Conservation (phyloP, 768 basidiomycete genomes). For the Leccinellum rugosiceps region DNA sequence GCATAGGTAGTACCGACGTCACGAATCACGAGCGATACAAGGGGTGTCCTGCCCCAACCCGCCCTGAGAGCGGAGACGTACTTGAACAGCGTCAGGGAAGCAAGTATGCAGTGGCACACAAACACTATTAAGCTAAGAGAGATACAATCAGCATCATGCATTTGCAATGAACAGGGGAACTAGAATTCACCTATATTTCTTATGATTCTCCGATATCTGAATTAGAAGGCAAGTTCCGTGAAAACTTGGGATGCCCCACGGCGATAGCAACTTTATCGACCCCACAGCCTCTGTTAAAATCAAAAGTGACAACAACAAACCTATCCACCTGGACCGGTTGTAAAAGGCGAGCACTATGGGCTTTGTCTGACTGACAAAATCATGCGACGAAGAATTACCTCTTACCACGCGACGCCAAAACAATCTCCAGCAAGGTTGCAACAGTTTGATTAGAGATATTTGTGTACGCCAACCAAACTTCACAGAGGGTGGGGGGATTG, state of each 20-base stretch:
- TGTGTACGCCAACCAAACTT: conserved; percentile 9
- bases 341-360: conserved; percentile 18
- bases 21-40: conserved; percentile 17
- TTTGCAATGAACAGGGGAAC: neutral
- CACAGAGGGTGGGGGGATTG: conserved; percentile 9
- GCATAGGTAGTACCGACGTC: conserved; percentile 11
- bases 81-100: conserved; percentile 16
- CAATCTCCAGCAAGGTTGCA: conserved; percentile 11
- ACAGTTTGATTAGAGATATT: neutral
- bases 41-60: conserved; percentile 16
- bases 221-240: conserved; percentile 12
- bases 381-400: neutral
- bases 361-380: neutral
- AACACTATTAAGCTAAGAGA: conserved; percentile 13
- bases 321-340: conserved; percentile 15
- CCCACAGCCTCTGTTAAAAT: conserved; percentile 2
- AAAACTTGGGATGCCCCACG: neutral
- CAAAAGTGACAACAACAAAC: conserved; percentile 2
- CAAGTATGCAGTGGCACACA: conserved; percentile 10
- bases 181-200: conserved; percentile 6
- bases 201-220: neutral
- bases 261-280: conserved; percentile 1
- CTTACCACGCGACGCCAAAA: conserved; percentile 16
- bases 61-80: conserved; percentile 12
- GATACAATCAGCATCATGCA: neutral